These are phyloP conservation scores for Populus davidiana DNA, from an alignment of 345 rosid genomes.

Conservation along the genomic window DNA sequence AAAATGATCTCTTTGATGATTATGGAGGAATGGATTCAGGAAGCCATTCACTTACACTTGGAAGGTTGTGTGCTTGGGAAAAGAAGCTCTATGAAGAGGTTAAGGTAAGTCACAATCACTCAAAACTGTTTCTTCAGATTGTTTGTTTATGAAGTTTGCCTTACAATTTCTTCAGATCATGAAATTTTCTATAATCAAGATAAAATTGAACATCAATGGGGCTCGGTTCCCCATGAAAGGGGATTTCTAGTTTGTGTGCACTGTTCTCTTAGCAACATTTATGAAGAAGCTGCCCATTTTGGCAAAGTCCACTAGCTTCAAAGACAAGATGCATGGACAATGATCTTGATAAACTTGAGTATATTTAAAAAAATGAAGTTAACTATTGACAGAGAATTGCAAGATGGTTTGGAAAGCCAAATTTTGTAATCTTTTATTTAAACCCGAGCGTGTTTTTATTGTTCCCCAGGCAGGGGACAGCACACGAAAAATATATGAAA, in stretches of 20 bases:
- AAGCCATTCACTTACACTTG: constrained; percentile 65
- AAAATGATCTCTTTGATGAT: constrained; percentile 60
- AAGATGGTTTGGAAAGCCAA: neutral
- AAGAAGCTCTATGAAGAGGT: constrained; percentile 74
- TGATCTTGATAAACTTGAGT: neutral
- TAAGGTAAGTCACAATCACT: constrained; percentile 37
- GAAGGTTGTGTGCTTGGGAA: constrained; percentile 69
- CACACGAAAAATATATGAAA: constrained; percentile 55
- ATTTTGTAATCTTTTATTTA: neutral
- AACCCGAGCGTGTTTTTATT: constrained; percentile 1
- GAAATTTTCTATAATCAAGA: neutral
- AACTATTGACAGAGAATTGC: neutral
- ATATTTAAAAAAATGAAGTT: neutral
- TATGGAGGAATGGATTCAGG: constrained; percentile 73
- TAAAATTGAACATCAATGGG: neutral
- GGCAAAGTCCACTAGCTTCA: neutral
- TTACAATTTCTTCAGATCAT: neutral
- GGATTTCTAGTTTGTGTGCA: neutral
- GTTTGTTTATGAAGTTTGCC: neutral
- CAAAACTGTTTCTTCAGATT: neutral
- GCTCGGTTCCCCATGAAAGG: neutral
- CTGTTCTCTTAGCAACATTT: neutral
- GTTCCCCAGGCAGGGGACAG: constrained; percentile 56
- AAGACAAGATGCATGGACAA: neutral
- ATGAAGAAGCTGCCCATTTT: neutral